Evolutionary conservation across 129 eudicot genomes (phyloP).

Genomic region (Scalesia atractyloides): DNA sequence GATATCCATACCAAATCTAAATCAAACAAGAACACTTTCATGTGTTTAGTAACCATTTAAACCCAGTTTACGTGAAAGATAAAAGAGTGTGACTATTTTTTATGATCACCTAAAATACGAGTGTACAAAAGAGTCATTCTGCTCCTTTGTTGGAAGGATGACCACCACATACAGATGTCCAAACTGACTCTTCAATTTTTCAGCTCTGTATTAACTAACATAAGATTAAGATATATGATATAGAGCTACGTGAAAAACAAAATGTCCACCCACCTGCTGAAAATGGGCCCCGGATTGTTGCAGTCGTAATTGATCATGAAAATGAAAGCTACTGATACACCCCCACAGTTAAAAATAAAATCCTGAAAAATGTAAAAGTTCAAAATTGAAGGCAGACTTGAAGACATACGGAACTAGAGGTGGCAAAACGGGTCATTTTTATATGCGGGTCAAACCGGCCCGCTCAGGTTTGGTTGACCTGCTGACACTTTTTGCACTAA

Average conservation of each 20-base stretch:
- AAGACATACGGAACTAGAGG: background rate
- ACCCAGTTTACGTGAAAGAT: slow-evolving; percentile 9
- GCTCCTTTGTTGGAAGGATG: slow-evolving; percentile 83
- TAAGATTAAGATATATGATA: slow-evolving; percentile 21
- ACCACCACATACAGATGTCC: slow-evolving; percentile 85
- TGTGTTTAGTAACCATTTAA: slow-evolving; percentile 12
- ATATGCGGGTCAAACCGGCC: background rate
- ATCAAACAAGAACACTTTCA: slow-evolving; percentile 18
- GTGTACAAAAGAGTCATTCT: slow-evolving; percentile 70
- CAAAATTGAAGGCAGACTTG: slow-evolving; percentile 3
- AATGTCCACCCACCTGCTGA: slow-evolving; percentile 55
- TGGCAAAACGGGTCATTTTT: background rate
- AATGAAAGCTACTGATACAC: slow-evolving; percentile 80
- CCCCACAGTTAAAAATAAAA: slow-evolving; percentile 93
- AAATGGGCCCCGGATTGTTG: slow-evolving; percentile 42
- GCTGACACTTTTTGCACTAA: background rate
- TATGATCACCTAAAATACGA: slow-evolving; percentile 71
- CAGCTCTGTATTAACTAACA: slow-evolving; percentile 53
- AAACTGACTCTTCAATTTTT: slow-evolving; percentile 83
- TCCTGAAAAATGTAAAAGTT: slow-evolving; percentile 53
- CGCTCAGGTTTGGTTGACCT: background rate
- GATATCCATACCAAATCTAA: slow-evolving; percentile 63
- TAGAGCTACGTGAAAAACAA: slow-evolving; percentile 19
- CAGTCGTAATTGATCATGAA: slow-evolving; percentile 69
- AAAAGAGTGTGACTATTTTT: background rate